Conservation (phyloP, 495 filamentous ascomycete species). For the Penicillium desertorum region DNA sequence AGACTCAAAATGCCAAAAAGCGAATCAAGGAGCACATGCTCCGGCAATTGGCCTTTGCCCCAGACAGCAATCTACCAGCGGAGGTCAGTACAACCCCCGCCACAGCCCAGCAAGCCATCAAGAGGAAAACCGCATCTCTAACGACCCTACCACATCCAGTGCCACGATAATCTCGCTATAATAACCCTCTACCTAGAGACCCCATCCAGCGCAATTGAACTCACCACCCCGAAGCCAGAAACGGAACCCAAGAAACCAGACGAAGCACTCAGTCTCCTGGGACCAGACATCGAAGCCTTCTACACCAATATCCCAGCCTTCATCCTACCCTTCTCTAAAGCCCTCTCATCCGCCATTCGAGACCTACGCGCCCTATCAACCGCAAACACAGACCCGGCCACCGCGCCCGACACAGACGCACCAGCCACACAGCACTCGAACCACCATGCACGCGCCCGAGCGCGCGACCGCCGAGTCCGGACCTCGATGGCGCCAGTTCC, state of each 20-base stretch:
- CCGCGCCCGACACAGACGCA: conserved; percentile 7
- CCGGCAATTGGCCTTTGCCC: conserved; percentile 36
- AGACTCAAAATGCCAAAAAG: conserved; percentile 36
- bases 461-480: conserved; percentile 31
- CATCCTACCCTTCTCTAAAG: conserved; percentile 28
- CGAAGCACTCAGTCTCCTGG: conserved; percentile 36
- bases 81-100: conserved; percentile 27
- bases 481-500: conserved; percentile 27
- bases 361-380: conserved; percentile 30
- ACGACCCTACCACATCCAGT: conserved; percentile 19
- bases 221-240: conserved; percentile 18
- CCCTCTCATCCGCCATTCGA: conserved; percentile 25
- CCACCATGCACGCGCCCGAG: conserved; percentile 27
- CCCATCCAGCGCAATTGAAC: conserved; percentile 26
- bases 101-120: background rate
- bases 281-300: conserved; percentile 40
- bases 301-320: conserved; percentile 35
- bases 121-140: background rate
- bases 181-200: conserved; percentile 43
- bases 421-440: conserved; percentile 8
- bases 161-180: conserved; percentile 38
- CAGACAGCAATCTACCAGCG: conserved; percentile 34
- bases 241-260: conserved; percentile 12
- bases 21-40: conserved; percentile 39
- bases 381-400: background rate